phyloP scores from a whole-genome alignment of 441 rosid species.

The Jatropha podagrica region DNA sequence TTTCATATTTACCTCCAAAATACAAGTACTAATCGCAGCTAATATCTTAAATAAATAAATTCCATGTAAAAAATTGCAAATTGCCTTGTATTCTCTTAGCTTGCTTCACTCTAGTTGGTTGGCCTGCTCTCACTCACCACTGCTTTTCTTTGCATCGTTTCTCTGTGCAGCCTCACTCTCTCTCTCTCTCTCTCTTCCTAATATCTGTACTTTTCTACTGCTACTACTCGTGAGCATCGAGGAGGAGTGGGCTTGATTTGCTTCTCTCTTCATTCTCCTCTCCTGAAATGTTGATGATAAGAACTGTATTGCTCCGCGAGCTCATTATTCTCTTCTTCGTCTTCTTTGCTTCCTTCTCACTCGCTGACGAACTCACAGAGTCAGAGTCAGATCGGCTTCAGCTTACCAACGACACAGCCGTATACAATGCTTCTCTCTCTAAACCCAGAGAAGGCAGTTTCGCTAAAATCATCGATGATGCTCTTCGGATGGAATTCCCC shows the following conservation, averaged over 20 bases:
- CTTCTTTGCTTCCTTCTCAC: conserved; percentile 31
- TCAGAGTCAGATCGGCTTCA: conserved; percentile 35
- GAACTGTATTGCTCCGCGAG: conserved; percentile 7
- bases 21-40: too few relatives aligned
- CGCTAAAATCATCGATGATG: conserved; percentile 55
- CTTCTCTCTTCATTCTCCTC: neutral
- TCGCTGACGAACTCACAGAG: conserved; percentile 24
- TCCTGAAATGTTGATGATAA: conserved; percentile 41
- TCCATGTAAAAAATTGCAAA: neutral
- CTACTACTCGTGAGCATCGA: conserved; percentile 2
- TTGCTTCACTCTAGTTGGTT: neutral
- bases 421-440: conserved; percentile 34
- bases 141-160: neutral
- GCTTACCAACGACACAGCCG: conserved; percentile 25
- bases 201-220: neutral
- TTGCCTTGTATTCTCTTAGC: neutral
- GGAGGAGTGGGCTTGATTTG: neutral
- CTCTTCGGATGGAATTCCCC: conserved; percentile 52
- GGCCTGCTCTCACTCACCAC: neutral
- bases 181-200: neutral
- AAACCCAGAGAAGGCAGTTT: conserved; percentile 44
- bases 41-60: too few relatives aligned
- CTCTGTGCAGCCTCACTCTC: neutral
- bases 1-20: too few relatives aligned
- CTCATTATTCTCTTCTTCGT: conserved; percentile 25